Base-by-base conservation (phyloP, 163 green algal species). In the Trebouxiophyceae sp. region DNA sequence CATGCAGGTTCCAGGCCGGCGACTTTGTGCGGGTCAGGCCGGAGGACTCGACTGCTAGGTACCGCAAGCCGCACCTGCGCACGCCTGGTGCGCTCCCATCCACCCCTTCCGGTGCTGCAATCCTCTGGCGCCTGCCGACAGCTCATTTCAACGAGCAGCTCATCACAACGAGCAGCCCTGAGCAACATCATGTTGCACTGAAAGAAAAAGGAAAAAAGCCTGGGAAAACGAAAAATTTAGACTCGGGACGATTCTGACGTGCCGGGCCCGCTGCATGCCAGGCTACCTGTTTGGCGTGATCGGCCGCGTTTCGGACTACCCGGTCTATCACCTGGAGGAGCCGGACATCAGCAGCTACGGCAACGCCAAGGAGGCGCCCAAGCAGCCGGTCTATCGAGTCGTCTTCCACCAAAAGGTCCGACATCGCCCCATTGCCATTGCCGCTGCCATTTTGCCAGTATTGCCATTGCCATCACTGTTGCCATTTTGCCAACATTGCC, bases 21-120 rank as follows among this genome's bases (percentile, higher is more conserved):
- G 72, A 82, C 54, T 23, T 63, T 24, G 75, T 82, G 30, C 66
- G 67, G 23, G 75, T 85, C 29, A 72, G 58, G 39, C 23, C 32
- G 1, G 78, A 85, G 59, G 31, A 78, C 57, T 65, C 67, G n/a
- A 33, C 67, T 1, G 32, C 77, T 26, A 62, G 75, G 29, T 79
- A 54, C 45, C 73, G 79, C 32, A 74, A 72, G 47, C 79, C 79
- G 0, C 79, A 86, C 69, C 47, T 86, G 54, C 70, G 79, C 34
- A 83, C 76, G 4, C 79, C 79, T 26, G 77, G 77, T 50, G 16
- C 39, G 12, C 39, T 50, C 16, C 16, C 39, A 50, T n/a, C n/a
- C n/a, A n/a, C n/a, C 39, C 16, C 39, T 50, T 50, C 16, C 39
- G 12, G 8, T 50, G 39, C 16, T 50, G 12, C 39, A 16, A 50